Conservation (phyloP, 2,329 filamentous ascomycete genomes). For the Arthrobotrys sphaeroides region DNA sequence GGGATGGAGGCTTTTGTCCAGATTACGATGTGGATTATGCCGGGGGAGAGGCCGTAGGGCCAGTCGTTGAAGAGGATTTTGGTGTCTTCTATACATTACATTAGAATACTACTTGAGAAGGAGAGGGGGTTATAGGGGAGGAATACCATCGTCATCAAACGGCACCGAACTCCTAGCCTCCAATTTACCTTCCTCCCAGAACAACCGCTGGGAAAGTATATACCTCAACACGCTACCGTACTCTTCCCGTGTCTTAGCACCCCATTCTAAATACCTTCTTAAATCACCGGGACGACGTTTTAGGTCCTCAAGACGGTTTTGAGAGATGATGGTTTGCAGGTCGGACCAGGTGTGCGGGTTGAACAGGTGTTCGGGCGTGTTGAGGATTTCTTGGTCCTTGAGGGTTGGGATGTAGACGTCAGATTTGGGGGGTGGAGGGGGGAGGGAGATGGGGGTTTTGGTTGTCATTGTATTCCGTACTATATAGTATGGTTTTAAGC, state of each 20-base stretch:
- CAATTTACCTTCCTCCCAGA: conserved; percentile 70
- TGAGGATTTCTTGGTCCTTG: conserved; percentile 56
- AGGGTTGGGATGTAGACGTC: conserved; percentile 57
- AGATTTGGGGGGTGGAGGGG: conserved; percentile 24
- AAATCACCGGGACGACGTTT: conserved; percentile 80
- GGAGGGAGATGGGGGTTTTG: background rate
- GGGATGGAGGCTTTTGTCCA: conserved; percentile 90
- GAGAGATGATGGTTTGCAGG: conserved; percentile 70
- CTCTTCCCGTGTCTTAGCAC: conserved; percentile 69
- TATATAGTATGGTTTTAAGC: too few species aligned
- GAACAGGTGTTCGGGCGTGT: conserved; percentile 70
- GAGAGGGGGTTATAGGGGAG: background rate
- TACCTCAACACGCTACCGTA: conserved; percentile 83
- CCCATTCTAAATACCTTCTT: conserved; percentile 78
- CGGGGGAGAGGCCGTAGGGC: conserved; percentile 80
- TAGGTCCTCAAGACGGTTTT: conserved; percentile 73
- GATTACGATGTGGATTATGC: conserved; percentile 77
- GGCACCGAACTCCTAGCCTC: conserved; percentile 60
- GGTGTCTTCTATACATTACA: conserved; percentile 55
- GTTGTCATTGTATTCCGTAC: conserved; percentile 9
- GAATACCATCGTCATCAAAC: conserved; percentile 62
- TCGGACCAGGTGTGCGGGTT: conserved; percentile 73
- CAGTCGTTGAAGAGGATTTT: conserved; percentile 89
- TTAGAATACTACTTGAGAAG: background rate
- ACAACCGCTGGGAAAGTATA: conserved; percentile 74